Evolutionary conservation across 805 yeast species (phyloP), one percentile per base, ranked within the genome.

Genomic region (Kodamaea lidongshanica): DNA sequence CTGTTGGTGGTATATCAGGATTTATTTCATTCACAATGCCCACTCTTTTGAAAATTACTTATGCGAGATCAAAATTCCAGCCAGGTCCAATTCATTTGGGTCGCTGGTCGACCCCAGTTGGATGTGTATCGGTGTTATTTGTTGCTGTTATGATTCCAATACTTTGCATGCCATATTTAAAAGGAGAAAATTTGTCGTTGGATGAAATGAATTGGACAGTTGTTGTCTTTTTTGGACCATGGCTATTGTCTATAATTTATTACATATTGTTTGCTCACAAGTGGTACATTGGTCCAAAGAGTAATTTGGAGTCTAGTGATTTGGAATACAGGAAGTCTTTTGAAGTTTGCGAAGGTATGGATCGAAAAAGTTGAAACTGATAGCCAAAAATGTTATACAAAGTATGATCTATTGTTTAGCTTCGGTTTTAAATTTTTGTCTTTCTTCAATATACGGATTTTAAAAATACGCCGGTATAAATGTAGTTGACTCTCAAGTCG

Each of bases 71-170:
- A 21, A 53, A 61, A 1, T 79, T 78, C 58, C 56, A 56, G 39
- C 74, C 72, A 2, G 86, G 86, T 3, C 85, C 85, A 4, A 77
- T 82, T 78, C 60, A 69, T 49, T 58, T 79, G 38, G 86, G 86
- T 12, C 52, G 46, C 28, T 66, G 51, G 41, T 65, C 77, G 7
- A 45, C 56, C n/a, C 66, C 72, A 7, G 52, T 66, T 17, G 80
- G 80, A 16, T 39, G 53, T 21, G 35, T 68, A n/a, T 67, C 76
- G 1, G 59, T 60, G 29, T 58, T 70, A 1, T 74, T 71, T 45
- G 77, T 74, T 5, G 30, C 54, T 0, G 51, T 74, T 27, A 74
- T 74, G 82, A 61, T 72, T 30, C 80, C 81, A 25, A 64, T 76
- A 35, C 60, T 77, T 42, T 69, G 77, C 46, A 71, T 76, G 70